Evolutionary conservation across 805 yeast genomes (phyloP), one percentile per base, ranked within the genome.

Genomic region (Lipomyces spencermartinsiae): DNA sequence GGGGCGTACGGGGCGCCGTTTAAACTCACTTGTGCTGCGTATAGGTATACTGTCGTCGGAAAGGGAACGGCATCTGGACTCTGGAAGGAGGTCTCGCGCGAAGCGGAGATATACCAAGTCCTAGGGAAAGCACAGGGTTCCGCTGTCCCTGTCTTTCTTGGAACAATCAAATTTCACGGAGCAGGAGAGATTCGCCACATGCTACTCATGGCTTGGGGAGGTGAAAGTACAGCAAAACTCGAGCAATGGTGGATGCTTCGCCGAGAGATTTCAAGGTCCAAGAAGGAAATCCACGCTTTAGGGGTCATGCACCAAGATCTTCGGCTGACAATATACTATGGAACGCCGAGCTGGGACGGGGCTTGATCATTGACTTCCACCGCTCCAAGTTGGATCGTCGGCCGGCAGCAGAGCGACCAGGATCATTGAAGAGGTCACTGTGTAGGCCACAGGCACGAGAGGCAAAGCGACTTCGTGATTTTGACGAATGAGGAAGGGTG

Each of bases 181-280:
- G 56, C 3, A 19, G 56, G 56, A 5, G 56, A 53, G 8, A 53
- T 53, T 19, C 56, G 56, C 5, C 56, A 53, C 56, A 53, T 53
- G 56, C 56, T 53, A 19, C 29, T 53, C 33, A 53, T 53, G 33
- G 33, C 56, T 22, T 53, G 56, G 56, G 29, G 56, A 4, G 56
- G 56, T 29, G n/a, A 53, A 19, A 16, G 12, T 19, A 19, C 33
- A 53, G 12, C 9, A 2, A 25, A 19, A 14, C 33, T 53, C n/a
- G 56, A 53, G 56, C 56, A 53, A 14, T 53, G 16, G 16, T 1
- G 12, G 56, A 19, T 2, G n/a, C 29, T 53, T 10, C 12, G 12
- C 46, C 46, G 12, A 14, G 46, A 39, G 46, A 37, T 37, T 14
- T 10, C 1, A 14, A 35, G 39, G 4, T 35, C 39, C 39, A 35